Evolutionary conservation across 345 rosid species (phyloP).

Genomic region (Salix udensis): DNA sequence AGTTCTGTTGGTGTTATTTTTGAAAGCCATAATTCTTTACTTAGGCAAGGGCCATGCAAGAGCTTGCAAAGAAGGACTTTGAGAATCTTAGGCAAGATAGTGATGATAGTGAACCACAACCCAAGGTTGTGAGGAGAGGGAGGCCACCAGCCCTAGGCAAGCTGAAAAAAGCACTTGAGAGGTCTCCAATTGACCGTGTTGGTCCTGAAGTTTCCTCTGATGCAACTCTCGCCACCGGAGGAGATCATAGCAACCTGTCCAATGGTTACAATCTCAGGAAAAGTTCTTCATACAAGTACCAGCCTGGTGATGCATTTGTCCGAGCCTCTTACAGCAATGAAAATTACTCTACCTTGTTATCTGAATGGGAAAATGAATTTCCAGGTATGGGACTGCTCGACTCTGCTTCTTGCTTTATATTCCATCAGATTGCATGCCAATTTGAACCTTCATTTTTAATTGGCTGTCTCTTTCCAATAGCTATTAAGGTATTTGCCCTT

Average conservation of each 20-base stretch:
- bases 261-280: conserved; percentile 68
- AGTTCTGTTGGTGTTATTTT: conserved; percentile 8
- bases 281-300: conserved; percentile 41
- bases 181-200: conserved; percentile 47
- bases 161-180: conserved; percentile 58
- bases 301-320: conserved; percentile 51
- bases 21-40: conserved; percentile 20
- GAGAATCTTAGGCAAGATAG: conserved; percentile 92
- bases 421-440: background rate
- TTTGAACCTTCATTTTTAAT: background rate
- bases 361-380: conserved; percentile 92
- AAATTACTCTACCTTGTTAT: conserved; percentile 41
- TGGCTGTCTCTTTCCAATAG: background rate
- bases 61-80: conserved; percentile 86
- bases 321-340: conserved; percentile 52
- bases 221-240: conserved; percentile 57
- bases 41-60: conserved; percentile 85
- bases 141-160: conserved; percentile 64
- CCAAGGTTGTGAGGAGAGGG: conserved; percentile 60
- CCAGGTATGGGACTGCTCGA: conserved; percentile 48
- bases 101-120: conserved; percentile 74
- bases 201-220: conserved; percentile 65
- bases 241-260: conserved; percentile 43
- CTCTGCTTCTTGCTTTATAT: background rate
- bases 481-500: conserved; percentile 15